These are phyloP conservation scores for Penicillium cataractarum DNA, from an alignment of 495 filamentous ascomycete genomes.

Conservation along the genomic window DNA sequence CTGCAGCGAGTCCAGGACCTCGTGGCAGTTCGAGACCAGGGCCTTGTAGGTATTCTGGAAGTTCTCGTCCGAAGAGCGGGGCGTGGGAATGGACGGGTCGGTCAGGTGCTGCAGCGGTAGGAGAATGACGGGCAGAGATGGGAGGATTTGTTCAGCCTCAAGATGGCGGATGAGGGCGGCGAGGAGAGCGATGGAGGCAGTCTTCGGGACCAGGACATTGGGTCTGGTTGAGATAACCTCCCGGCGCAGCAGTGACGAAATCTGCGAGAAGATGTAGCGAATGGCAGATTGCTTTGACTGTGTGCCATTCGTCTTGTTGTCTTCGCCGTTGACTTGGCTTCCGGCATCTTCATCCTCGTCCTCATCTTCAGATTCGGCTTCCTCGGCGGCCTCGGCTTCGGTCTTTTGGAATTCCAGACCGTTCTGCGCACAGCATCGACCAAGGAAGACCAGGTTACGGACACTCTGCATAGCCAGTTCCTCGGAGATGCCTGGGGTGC, in stretches of 20 bases:
- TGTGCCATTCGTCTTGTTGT: conserved; percentile 29
- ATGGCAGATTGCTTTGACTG: conserved; percentile 54
- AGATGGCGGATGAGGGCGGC: conserved; percentile 61
- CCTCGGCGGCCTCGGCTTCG: conserved; percentile 38
- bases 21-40: conserved; percentile 68
- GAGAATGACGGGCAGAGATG: conserved; percentile 66
- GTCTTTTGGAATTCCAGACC: conserved; percentile 52
- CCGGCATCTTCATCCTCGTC: conserved; percentile 33
- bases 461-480: conserved; percentile 71
- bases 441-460: conserved; percentile 78
- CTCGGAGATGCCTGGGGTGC: conserved; percentile 64
- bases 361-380: conserved; percentile 47
- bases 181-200: conserved; percentile 73
- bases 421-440: conserved; percentile 67
- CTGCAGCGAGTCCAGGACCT: conserved; percentile 75
- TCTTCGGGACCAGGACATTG: conserved; percentile 68
- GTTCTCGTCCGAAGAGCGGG: conserved; percentile 63
- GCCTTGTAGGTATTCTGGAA: conserved; percentile 70
- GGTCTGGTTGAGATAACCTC: conserved; percentile 68
- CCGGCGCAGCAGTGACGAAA: conserved; percentile 75
- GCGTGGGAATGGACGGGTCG: conserved; percentile 71
- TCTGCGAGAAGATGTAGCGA: conserved; percentile 71
- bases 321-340: conserved; percentile 32
- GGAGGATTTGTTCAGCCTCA: conserved; percentile 56
- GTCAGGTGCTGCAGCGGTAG: conserved; percentile 83